A percentile compares a stretch with the other conserved stretches of the same genome.
These are phyloP conservation scores for Ottelia alismoides DNA, from an alignment of 106 monocot genomes.

Conservation along the genomic window DNA sequence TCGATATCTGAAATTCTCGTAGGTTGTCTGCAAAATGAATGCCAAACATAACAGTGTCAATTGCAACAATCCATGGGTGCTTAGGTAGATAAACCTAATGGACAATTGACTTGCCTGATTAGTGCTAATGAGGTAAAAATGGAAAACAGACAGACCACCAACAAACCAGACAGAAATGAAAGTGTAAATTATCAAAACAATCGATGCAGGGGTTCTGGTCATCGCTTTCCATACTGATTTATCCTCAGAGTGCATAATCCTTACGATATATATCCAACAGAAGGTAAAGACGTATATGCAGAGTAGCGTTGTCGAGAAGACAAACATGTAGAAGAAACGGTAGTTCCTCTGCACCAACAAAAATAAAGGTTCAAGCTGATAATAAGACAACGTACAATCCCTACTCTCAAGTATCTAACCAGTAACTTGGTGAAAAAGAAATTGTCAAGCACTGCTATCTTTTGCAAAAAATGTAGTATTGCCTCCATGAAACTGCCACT, in stretches of 20 bases:
- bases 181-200: slow-evolving; percentile 72
- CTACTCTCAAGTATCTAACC: too few relatives aligned
- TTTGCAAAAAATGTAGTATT: neutral
- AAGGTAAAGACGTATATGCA: slow-evolving; percentile 80
- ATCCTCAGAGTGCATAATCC: slow-evolving; percentile 60
- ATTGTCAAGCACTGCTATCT: neutral
- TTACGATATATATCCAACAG: slow-evolving; percentile 72
- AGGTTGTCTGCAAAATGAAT: slow-evolving; percentile 16
- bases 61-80: neutral
- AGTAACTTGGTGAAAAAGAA: too few relatives aligned
- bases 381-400: neutral
- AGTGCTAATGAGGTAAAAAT: slow-evolving; percentile 83
- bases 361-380: neutral
- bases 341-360: slow-evolving; percentile 65
- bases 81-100: neutral
- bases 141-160: slow-evolving; percentile 83
- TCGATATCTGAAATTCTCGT: slow-evolving; percentile 22
- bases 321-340: slow-evolving; percentile 96
- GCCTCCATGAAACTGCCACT: slow-evolving; percentile 7
- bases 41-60: neutral
- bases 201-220: slow-evolving; percentile 72
- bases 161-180: slow-evolving; percentile 92
- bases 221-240: slow-evolving; percentile 66
- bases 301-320: slow-evolving; percentile 78
- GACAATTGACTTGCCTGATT: slow-evolving; percentile 49